Evolutionary conservation across 495 filamentous ascomycete species (phyloP).

Genomic region (Schizothecium vesticola): DNA sequence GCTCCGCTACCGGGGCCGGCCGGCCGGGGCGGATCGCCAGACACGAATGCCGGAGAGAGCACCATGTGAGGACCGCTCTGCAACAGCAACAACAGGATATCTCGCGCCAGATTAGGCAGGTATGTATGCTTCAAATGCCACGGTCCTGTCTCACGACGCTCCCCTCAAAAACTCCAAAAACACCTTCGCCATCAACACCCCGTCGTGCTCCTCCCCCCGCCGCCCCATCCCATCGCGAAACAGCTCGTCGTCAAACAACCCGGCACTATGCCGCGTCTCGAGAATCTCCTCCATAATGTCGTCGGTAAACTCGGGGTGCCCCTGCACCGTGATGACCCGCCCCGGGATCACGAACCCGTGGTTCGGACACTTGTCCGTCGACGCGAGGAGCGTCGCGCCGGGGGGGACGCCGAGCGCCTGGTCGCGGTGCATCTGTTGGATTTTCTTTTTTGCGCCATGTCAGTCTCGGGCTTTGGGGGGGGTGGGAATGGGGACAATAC

Average conservation of each 20-base stretch:
- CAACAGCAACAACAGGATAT: background rate
- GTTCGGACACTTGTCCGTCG: slow-evolving; percentile 58
- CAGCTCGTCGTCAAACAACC: slow-evolving; percentile 60
- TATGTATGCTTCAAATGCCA: background rate
- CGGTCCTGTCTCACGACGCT: background rate
- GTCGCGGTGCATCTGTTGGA: slow-evolving; percentile 90
- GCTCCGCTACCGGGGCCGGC: background rate
- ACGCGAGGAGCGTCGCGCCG: slow-evolving; percentile 58
- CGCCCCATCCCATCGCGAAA: slow-evolving; percentile 62
- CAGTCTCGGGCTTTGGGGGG: background rate
- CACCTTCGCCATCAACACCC: slow-evolving; percentile 57
- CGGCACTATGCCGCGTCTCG: slow-evolving; percentile 49
- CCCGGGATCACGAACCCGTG: slow-evolving; percentile 74
- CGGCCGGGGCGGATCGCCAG: too few relatives aligned
- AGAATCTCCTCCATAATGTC: slow-evolving; percentile 71
- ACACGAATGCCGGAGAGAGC: background rate
- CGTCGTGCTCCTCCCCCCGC: slow-evolving; percentile 66
- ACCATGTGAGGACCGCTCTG: background rate
- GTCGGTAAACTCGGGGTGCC: slow-evolving; percentile 82
- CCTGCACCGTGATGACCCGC: slow-evolving; percentile 73
- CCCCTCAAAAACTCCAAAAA: slow-evolving; percentile 74
- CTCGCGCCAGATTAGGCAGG: background rate
- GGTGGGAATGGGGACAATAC: slow-evolving; percentile 35
- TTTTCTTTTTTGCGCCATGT: slow-evolving; percentile 49
- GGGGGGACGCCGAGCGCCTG: slow-evolving; percentile 62